Conservation (phyloP, 2,329 filamentous ascomycete genomes). For the Cytospora mali region DNA sequence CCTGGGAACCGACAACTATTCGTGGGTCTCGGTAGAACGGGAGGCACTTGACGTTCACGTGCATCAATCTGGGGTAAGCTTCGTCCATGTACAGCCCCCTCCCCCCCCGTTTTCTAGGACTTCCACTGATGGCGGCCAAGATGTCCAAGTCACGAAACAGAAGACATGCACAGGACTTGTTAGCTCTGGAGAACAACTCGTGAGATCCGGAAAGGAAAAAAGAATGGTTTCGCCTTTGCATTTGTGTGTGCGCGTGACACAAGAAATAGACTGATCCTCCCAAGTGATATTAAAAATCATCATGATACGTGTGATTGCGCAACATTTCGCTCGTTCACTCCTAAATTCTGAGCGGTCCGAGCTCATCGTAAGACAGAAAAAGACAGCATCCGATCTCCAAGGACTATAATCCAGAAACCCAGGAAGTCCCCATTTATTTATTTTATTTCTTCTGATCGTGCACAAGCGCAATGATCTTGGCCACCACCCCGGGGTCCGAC, state of each 20-base stretch:
- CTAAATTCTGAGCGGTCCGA: not conserved
- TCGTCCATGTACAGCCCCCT: too few species aligned
- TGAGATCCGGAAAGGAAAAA: not conserved
- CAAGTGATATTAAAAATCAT: not conserved
- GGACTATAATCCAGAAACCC: too few species aligned
- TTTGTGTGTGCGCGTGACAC: slow-evolving; percentile 13
- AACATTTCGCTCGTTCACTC: not conserved
- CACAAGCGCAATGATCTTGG: slow-evolving; percentile 84
- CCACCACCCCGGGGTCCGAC: slow-evolving; percentile 85
- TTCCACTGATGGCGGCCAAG: too few species aligned
- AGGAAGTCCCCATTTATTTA: slow-evolving; percentile 36
- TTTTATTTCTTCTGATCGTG: slow-evolving; percentile 63
- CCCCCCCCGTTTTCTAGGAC: too few species aligned
- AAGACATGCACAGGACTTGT: not conserved
- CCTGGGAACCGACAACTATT: not conserved
- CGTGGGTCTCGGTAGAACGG: not conserved
- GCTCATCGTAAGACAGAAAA: not conserved
- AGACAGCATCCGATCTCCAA: not conserved
- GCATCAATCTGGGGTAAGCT: not conserved
- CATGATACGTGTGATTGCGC: not conserved
- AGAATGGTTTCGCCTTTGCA: not conserved
- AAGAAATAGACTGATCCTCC: slow-evolving; percentile 4
- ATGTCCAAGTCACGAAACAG: too few species aligned
- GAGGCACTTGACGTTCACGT: not conserved
- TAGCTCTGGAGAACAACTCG: too few species aligned